Evolutionary conservation across 2,329 filamentous ascomycete genomes (phyloP), one percentile per base, ranked within the genome.

Genomic region (Pseudogymnoascus sp.): DNA sequence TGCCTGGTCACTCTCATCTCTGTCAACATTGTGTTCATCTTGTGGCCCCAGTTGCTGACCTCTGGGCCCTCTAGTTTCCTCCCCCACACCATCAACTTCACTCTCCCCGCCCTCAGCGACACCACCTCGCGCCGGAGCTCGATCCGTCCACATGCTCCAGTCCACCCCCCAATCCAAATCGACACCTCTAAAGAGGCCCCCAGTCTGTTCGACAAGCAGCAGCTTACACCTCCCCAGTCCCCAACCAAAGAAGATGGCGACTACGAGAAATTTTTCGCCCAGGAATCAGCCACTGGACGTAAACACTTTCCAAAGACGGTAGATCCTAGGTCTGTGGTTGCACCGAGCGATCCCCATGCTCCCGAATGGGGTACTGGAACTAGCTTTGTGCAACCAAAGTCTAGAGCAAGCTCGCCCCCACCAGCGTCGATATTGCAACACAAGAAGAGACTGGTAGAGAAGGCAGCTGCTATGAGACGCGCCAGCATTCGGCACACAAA

Each of bases 41-140:
- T 30, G 7, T 50, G 4, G 28, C 5, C 25, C 22, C 14, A 37
- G 30, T 60, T 30, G 60, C 64, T 66, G 63, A 65, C 61, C 53
- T 12, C 43, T 25, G 36, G 28, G 22, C 8, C 3, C 14, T 60
- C 25, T 71, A 96, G 92, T 62, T 96, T 96, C 72, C 83, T 97
- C 36, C 93, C 93, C 35, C 92, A 96, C 73, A 97, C 93, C 39
- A 81, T 96, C 70, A 87, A 96, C 74, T 97, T 97, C 74, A 86
- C 87, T 67, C 80, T 89, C 61, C 83, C 84, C 9, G 79, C 80
- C 38, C 69, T 64, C 62, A 80, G 78, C 33, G 77, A 78, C 59
- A 75, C 74, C 62, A 76, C 71, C 64, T 71, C 70, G 63, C 72
- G 68, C 66, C 72, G 72, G 59, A 65, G 70, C 64, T 53, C 66